Base-by-base conservation (phyloP, 2,329 filamentous ascomycete species). In the Beauveria caledonica region DNA sequence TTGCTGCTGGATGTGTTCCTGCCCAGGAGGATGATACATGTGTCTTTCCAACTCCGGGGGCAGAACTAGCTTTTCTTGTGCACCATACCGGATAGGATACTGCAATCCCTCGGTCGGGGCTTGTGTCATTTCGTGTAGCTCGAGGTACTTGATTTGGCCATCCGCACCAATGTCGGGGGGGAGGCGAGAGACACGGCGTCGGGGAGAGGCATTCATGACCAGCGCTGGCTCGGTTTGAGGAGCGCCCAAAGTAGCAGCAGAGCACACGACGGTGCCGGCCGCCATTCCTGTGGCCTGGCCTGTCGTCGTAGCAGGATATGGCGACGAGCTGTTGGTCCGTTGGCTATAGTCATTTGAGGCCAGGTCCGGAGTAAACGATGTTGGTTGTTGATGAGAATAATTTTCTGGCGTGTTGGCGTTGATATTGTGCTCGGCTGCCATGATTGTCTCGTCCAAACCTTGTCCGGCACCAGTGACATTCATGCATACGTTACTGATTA, bases 131-230 rank as follows among this genome's bases (percentile, higher is more conserved):
- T 60, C 57, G 27, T 53, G 40, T 17, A 39, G 19, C 21, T 60
- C 48, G 5, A 60, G 57, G 17, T 60, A 60, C 29, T 17, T 52
- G 40, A 52, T 49, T 29, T 60, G 23, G 1, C 57, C 57, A 17
- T 52, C 57, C 11, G 49, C n/a, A 1, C 49, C 49, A 46, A 53
- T 42, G 27, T 52, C 40, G 5, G 49, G 40, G 19, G 57, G 57
- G 3, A 60, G 36, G 9, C 46, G 57, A 21, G 33, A 60, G 11
- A 60, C 39, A 15, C 57, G 57, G 29, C 39, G 48, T 17, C 57
- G 39, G 17, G 57, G 57, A 21, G 57, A 60, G 8, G 57, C 15
- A 19, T 46, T 60, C 49, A 61, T 55, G 36, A 39, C 51, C 15
- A 61, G 25, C 2, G 40, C 15, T 8, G 45, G 45, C 21, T 48